Evolutionary conservation across 306 rosid species (phyloP).

Genomic region (Alnus rubra): DNA sequence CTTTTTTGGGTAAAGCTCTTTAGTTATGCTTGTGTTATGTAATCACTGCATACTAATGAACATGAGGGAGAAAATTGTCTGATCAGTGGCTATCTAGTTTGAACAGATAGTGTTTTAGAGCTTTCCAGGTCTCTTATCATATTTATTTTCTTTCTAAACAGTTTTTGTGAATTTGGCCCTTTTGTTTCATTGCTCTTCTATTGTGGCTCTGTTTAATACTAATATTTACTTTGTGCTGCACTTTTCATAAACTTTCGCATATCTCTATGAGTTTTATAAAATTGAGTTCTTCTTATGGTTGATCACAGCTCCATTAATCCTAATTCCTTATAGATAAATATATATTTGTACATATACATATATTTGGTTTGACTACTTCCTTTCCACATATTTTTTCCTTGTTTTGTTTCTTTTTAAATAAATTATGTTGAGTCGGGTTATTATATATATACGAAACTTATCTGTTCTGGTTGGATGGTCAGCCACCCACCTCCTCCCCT

Average conservation of each 20-base stretch:
- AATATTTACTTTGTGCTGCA: background rate
- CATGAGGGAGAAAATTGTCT: background rate
- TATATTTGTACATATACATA: no score
- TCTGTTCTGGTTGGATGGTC: background rate
- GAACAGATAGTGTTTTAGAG: no score
- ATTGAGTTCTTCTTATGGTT: background rate
- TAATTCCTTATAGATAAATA: background rate
- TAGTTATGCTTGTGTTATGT: background rate
- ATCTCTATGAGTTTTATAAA: background rate
- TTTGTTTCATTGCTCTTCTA: background rate
- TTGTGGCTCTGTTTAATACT: background rate
- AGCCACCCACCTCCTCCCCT: background rate
- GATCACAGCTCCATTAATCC: background rate
- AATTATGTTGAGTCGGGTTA: background rate
- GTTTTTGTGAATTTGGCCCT: background rate
- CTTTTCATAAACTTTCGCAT: background rate
- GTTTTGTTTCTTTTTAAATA: background rate
- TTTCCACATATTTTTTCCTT: background rate
- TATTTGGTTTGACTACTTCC: no score
- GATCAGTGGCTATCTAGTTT: background rate
- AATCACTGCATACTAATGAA: background rate
- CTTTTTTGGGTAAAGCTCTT: no score
- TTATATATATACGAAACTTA: background rate
- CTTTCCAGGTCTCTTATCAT: background rate
- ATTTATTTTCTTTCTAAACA: background rate